These are phyloP conservation scores for Huiozyma sinensis DNA, from an alignment of 805 yeast genomes.

Conservation along the genomic window DNA sequence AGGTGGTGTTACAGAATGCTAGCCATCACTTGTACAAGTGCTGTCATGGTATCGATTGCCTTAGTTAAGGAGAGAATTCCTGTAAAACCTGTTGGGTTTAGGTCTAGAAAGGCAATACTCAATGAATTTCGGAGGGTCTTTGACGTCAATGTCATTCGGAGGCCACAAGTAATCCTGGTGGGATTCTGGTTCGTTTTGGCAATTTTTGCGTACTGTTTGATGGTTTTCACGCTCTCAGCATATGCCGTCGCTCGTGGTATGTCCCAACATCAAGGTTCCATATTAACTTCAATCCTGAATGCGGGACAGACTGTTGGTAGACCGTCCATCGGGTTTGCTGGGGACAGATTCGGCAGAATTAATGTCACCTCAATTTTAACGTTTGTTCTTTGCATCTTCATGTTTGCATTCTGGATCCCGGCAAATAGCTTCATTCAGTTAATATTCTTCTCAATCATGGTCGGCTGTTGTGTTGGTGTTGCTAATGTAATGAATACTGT, in stretches of 20 bases:
- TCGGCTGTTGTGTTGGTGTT: slow-evolving; percentile 39
- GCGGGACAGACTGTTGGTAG: slow-evolving; percentile 40
- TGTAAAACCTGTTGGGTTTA: slow-evolving; percentile 21
- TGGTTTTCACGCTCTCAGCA: slow-evolving; percentile 38
- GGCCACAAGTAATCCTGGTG: slow-evolving; percentile 27
- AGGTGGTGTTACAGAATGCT: slow-evolving; percentile 39
- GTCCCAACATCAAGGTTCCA: slow-evolving; percentile 33
- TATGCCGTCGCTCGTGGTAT: slow-evolving; percentile 40
- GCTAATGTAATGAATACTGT: slow-evolving; percentile 34
- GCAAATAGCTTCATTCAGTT: slow-evolving; percentile 32
- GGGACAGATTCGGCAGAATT: slow-evolving; percentile 38
- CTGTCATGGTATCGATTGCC: slow-evolving; percentile 31
- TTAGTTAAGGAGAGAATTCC: slow-evolving; percentile 39
- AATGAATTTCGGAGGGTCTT: slow-evolving; percentile 28
- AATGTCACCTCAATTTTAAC: slow-evolving; percentile 34
- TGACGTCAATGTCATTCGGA: slow-evolving; percentile 21
- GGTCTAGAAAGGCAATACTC: slow-evolving; percentile 10
- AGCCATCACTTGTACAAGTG: slow-evolving; percentile 32
- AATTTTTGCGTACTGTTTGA: slow-evolving; percentile 33
- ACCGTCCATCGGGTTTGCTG: slow-evolving; percentile 36
- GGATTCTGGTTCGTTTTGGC: slow-evolving; percentile 30
- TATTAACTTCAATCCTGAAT: slow-evolving; percentile 36
- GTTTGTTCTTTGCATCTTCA: slow-evolving; percentile 28
- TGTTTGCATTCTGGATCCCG: slow-evolving; percentile 41
- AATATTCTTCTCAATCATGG: slow-evolving; percentile 32